These are phyloP conservation scores for Russula brevipes DNA, from an alignment of 768 basidiomycete genomes.

Conservation along the genomic window DNA sequence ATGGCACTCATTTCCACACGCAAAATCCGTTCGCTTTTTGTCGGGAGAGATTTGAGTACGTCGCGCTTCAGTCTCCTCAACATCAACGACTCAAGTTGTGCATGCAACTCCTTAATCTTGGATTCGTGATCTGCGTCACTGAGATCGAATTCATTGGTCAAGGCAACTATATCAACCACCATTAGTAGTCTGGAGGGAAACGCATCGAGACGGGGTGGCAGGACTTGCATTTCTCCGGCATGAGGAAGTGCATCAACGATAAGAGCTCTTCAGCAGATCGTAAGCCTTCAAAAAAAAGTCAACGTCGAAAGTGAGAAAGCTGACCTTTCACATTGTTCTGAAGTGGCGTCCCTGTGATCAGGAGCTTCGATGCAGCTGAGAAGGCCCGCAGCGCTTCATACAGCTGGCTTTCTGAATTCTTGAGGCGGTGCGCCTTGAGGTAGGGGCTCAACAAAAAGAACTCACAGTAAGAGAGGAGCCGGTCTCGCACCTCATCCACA, in stretches of 20 bases:
- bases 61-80: constrained; percentile 91
- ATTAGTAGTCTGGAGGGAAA: background rate
- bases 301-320: constrained; percentile 19
- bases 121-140: constrained; percentile 87
- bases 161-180: constrained; percentile 54
- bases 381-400: constrained; percentile 93
- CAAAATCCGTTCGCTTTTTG: constrained; percentile 96
- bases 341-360: constrained; percentile 96
- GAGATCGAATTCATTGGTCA: constrained; percentile 94
- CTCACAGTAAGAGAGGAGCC: constrained; percentile 24
- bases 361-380: constrained; percentile 82
- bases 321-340: constrained; percentile 98
- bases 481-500: constrained; percentile 78
- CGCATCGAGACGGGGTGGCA: background rate
- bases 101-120: constrained; percentile 94
- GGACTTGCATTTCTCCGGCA: constrained; percentile 90
- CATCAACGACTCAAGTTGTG: constrained; percentile 92
- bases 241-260: constrained; percentile 98
- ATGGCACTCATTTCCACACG: constrained; percentile 96
- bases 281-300: constrained; percentile 16
- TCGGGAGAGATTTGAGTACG: constrained; percentile 91
- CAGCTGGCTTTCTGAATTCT: constrained; percentile 95
- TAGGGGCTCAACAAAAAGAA: background rate
- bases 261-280: constrained; percentile 61
- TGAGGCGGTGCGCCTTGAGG: constrained; percentile 85